These are phyloP conservation scores for Fusarium nygamai DNA, from an alignment of 2,329 filamentous ascomycete genomes.

Conservation along the genomic window DNA sequence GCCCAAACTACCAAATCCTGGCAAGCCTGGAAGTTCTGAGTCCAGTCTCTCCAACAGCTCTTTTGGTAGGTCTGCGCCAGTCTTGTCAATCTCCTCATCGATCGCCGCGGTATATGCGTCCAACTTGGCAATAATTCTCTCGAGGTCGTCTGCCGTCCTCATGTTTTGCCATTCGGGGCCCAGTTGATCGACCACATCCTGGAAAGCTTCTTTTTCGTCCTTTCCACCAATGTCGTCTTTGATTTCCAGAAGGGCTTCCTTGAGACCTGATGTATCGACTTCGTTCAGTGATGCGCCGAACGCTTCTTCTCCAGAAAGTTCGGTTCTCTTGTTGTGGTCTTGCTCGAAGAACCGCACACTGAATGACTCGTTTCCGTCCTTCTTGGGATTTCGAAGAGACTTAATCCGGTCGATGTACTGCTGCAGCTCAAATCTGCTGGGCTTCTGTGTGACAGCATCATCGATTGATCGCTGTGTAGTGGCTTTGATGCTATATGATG, in stretches of 20 bases:
- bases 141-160: constrained; percentile 47
- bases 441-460: constrained; percentile 36
- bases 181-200: constrained; percentile 49
- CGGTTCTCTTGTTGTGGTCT: constrained; percentile 49
- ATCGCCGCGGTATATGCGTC: constrained; percentile 50
- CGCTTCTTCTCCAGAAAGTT: constrained; percentile 52
- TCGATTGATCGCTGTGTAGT: constrained; percentile 23
- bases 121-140: constrained; percentile 48
- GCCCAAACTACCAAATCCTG: constrained; percentile 38
- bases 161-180: constrained; percentile 46
- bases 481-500: constrained; percentile 47
- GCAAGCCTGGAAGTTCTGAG: constrained; percentile 42
- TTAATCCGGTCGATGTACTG: constrained; percentile 44
- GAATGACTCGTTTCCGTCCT: constrained; percentile 34
- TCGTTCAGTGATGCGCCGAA: constrained; percentile 53
- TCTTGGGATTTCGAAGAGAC: constrained; percentile 35
- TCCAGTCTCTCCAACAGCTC: constrained; percentile 49
- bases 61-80: constrained; percentile 45
- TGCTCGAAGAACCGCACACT: constrained; percentile 62
- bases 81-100: constrained; percentile 48
- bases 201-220: constrained; percentile 49
- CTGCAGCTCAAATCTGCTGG: constrained; percentile 41
- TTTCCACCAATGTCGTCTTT: constrained; percentile 50
- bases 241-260: constrained; percentile 50
- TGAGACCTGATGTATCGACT: constrained; percentile 50